Base-by-base conservation (phyloP, 176 grass and related monocot genomes). In the Urochloa ruziziensis region DNA sequence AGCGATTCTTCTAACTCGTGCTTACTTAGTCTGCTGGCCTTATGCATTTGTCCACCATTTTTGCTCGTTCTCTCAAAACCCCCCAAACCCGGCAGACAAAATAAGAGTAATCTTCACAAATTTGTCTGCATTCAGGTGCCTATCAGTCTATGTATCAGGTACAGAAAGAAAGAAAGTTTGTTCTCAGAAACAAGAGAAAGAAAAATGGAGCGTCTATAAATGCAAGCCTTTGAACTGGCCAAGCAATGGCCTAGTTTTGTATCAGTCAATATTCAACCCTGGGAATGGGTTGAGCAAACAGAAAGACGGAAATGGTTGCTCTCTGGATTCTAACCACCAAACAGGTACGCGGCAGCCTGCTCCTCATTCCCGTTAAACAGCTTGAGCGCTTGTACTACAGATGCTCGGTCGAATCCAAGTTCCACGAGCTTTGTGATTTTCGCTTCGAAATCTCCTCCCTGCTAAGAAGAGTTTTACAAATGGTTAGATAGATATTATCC, bases 301-400 rank as follows among this genome's bases (percentile, higher is more conserved):
- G 13, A 51, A 66, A 62, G 10, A 27, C 35, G n/a, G 66, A 40
- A 89, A 70, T 8, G 19, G 27, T 24, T 70, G 21, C 51, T 70
- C 71, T 70, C 8, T 54, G 24, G 7, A 70, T 21, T 82, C 83
- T 89, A 95, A 84, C 96, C 90, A 72, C 93, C 91, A 83, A 99
- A 99, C 83, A 99, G 89, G 77, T 87, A 99, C 24, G 88, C 93
- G 64, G 96, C 96, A 67, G 96, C 96, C 79, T 94, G 89, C 35
- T 99, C 96, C 80, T 95, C 93, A 16, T 99, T 96, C 64, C 93
- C 93, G 11, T 99, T 91, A 24, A 90, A 99, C 32, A 99, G 62
- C 65, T 86, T 91, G 14, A 99, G 85, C 10, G 93, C 96, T 70
- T 94, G 88, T 82, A 80, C 85, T 48, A 87, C 96, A 30, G 96